These are phyloP conservation scores for Neofusicoccum sp. DNA, from an alignment of 2,329 filamentous ascomycete genomes.

Conservation along the genomic window DNA sequence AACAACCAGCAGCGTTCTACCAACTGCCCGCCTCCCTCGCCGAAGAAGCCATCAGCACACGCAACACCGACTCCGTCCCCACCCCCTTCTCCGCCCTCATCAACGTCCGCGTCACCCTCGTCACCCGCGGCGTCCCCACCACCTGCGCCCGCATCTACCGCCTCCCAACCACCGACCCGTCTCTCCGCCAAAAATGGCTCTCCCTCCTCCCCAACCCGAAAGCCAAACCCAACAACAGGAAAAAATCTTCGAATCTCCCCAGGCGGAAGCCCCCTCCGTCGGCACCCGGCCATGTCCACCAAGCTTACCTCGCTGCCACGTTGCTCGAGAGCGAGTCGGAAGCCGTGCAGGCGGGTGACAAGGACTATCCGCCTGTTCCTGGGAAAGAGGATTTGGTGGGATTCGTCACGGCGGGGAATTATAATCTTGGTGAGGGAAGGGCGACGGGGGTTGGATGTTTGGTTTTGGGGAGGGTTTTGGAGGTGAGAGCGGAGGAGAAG, in stretches of 20 bases:
- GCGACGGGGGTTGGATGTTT: slow-evolving; percentile 75
- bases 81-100: slow-evolving; percentile 38
- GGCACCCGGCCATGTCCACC: slow-evolving; percentile 46
- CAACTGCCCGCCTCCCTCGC: not conserved
- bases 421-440: slow-evolving; percentile 72
- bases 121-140: slow-evolving; percentile 67
- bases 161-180: slow-evolving; percentile 58
- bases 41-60: slow-evolving; percentile 8
- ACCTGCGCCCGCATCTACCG: slow-evolving; percentile 82
- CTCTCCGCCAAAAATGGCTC: slow-evolving; percentile 71
- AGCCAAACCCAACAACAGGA: slow-evolving; percentile 24
- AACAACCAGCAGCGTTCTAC: not conserved
- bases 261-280: slow-evolving; percentile 30
- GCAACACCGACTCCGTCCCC: slow-evolving; percentile 17
- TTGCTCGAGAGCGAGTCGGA: slow-evolving; percentile 37
- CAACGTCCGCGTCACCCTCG: slow-evolving; percentile 65
- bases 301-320: slow-evolving; percentile 49
- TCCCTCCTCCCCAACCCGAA: slow-evolving; percentile 46
- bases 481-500: slow-evolving; percentile 38
- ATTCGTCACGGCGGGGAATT: slow-evolving; percentile 85
- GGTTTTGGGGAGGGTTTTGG: slow-evolving; percentile 57
- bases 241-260: slow-evolving; percentile 18
- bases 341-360: slow-evolving; percentile 28
- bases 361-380: slow-evolving; percentile 66
- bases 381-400: slow-evolving; percentile 75